Conservation (phyloP, 306 rosid genomes). For the Trifolium repens region DNA sequence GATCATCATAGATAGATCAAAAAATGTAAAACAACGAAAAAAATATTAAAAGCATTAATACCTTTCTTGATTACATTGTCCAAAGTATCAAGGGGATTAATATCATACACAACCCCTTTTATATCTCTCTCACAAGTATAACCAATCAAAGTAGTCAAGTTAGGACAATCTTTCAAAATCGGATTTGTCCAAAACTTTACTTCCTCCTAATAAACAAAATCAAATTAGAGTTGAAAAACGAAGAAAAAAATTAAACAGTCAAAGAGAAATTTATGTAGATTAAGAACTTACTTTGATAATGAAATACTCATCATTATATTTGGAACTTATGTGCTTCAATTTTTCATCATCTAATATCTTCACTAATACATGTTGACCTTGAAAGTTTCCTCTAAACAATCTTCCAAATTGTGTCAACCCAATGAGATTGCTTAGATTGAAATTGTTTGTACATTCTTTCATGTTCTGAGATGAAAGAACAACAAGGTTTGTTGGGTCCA, state of each 20-base stretch:
- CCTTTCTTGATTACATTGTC: constrained; percentile 56
- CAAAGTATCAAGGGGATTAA: constrained; percentile 58
- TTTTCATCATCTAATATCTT: constrained; percentile 59
- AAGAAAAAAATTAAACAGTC: not conserved
- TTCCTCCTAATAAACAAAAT: constrained; percentile 54
- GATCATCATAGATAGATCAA: too few species aligned
- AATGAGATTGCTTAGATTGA: constrained; percentile 52
- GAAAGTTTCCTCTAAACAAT: constrained; percentile 57
- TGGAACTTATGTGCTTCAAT: constrained; percentile 33
- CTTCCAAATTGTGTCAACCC: constrained; percentile 57
- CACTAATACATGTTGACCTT: constrained; percentile 48
- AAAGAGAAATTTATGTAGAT: not conserved
- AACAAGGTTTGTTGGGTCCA: constrained; percentile 44
- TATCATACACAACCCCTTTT: constrained; percentile 64
- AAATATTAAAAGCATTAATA: constrained; percentile 4
- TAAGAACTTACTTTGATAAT: constrained; percentile 45
- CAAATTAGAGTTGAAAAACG: not conserved
- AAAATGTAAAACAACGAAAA: not conserved
- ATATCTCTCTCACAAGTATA: constrained; percentile 62
- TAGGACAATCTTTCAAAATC: constrained; percentile 45
- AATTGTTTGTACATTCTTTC: constrained; percentile 53
- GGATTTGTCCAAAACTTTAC: constrained; percentile 55
- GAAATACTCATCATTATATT: constrained; percentile 45
- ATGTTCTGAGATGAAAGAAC: constrained; percentile 53
- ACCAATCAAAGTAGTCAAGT: constrained; percentile 58